Evolutionary conservation across 192 early-diverging fungal genomes (phyloP).

Genomic region (Radiomyces spectabilis): DNA sequence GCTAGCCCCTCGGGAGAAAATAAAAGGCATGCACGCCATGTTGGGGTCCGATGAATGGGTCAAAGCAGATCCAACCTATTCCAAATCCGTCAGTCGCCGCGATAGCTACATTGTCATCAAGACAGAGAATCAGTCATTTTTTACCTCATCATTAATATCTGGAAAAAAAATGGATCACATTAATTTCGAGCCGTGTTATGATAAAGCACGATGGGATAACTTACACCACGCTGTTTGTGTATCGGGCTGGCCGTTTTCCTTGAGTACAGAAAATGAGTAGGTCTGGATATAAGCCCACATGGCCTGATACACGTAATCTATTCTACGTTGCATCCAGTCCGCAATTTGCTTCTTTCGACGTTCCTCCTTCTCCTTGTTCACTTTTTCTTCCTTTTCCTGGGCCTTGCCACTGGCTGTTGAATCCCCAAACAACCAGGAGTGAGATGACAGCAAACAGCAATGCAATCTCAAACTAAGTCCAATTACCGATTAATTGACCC

Average conservation of each 20-base stretch:
- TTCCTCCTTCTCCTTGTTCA: conserved; percentile 17
- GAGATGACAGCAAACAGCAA: background rate
- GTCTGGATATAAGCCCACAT: conserved; percentile 48
- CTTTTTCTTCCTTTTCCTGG: conserved; percentile 25
- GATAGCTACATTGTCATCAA: background rate
- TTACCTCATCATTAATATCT: conserved; percentile 4
- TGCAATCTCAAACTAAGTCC: background rate
- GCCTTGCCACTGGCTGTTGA: conserved; percentile 17
- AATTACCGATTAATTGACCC: conserved; percentile 8
- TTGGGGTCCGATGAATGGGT: conserved; percentile 54
- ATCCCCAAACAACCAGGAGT: too few relatives aligned
- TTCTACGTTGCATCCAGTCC: conserved; percentile 21
- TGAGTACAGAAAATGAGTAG: conserved; percentile 42
- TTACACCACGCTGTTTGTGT: conserved; percentile 45
- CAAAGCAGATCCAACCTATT: conserved; percentile 60
- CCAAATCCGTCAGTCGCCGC: too few relatives aligned
- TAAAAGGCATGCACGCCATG: conserved; percentile 53
- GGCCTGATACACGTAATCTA: conserved; percentile 22
- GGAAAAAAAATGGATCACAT: background rate
- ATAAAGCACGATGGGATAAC: too few relatives aligned
- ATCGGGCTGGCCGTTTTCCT: conserved; percentile 34
- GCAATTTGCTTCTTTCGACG: conserved; percentile 12
- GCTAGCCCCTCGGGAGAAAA: conserved; percentile 43
- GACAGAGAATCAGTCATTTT: too few relatives aligned
- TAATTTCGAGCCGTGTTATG: background rate